Percentiles rank a stretch among this genome's conserved stretches.
Evolutionary conservation across 331 rosid genomes (phyloP).

Genomic region (Spiraea crenata): DNA sequence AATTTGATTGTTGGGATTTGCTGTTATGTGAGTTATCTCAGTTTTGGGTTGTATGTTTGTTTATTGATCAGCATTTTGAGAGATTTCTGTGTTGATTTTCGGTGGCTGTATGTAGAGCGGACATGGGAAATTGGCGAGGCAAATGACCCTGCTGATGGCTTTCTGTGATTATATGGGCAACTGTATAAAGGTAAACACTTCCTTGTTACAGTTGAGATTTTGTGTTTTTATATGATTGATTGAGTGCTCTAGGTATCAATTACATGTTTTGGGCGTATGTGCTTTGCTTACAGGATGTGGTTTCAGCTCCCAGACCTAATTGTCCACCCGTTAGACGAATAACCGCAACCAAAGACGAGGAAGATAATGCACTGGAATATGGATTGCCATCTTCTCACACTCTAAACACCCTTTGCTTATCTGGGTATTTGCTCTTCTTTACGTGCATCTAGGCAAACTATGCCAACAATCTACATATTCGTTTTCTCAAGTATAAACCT

Average conservation of each 20-base stretch:
- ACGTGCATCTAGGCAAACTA: background rate
- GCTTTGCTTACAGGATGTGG: conserved; percentile 56
- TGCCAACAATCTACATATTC: background rate
- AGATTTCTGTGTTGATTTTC: background rate
- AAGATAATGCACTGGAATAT: conserved; percentile 90
- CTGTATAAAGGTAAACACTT: conserved; percentile 60
- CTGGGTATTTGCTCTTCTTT: conserved; percentile 60
- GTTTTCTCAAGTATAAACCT: conserved; percentile 2
- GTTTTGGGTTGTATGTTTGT: background rate
- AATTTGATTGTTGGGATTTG: background rate
- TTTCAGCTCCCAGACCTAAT: conserved; percentile 94
- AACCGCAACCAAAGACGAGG: conserved; percentile 87
- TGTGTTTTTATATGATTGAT: background rate
- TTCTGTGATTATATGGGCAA: conserved; percentile 88
- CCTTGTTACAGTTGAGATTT: background rate
- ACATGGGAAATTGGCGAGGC: conserved; percentile 93
- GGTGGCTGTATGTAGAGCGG: conserved; percentile 62
- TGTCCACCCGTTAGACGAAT: conserved; percentile 89
- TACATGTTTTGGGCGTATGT: conserved; percentile 13
- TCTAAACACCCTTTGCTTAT: conserved; percentile 88
- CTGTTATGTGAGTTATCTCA: conserved; percentile 8
- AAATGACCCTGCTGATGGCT: conserved; percentile 94
- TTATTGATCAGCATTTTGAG: background rate
- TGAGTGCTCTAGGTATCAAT: background rate
- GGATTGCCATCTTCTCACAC: conserved; percentile 98